phyloP scores from a whole-genome alignment of 2,329 filamentous ascomycete species.

The Coniochaeta sp. region DNA sequence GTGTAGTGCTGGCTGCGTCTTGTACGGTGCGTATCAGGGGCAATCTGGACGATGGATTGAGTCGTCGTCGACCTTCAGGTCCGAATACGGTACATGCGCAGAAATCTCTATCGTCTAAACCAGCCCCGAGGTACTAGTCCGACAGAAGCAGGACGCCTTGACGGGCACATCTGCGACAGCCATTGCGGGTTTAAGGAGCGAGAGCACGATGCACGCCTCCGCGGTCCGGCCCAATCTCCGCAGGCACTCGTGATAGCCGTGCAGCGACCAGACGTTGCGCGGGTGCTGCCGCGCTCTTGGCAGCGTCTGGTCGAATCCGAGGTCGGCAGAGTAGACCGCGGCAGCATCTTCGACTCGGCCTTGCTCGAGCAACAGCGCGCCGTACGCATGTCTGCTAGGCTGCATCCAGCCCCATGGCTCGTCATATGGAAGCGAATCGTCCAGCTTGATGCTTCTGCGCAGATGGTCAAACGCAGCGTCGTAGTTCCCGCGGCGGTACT shows the following conservation, averaged over 20 bases:
- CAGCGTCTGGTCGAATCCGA: constrained; percentile 52
- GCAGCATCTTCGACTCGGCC: constrained; percentile 48
- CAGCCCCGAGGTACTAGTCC: not conserved
- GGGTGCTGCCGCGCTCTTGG: constrained; percentile 60
- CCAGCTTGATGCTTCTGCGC: constrained; percentile 46
- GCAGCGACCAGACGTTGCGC: constrained; percentile 69
- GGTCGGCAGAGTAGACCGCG: constrained; percentile 51
- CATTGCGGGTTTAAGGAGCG: constrained; percentile 43
- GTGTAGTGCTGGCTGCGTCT: not conserved
- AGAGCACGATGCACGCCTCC: constrained; percentile 26
- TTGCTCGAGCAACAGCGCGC: constrained; percentile 62
- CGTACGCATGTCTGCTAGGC: constrained; percentile 63
- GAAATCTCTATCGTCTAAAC: no score
- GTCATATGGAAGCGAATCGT: constrained; percentile 60
- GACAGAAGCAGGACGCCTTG: constrained; percentile 49
- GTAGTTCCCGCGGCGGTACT: constrained; percentile 56
- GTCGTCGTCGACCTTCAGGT: no score
- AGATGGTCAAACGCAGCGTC: constrained; percentile 53
- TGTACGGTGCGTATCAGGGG: no score
- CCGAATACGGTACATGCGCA: no score
- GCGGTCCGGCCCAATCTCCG: constrained; percentile 38
- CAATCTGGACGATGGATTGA: no score
- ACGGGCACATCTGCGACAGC: constrained; percentile 54
- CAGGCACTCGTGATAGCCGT: constrained; percentile 67
- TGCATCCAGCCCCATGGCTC: constrained; percentile 81